A percentile compares a stretch with the other conserved stretches of the same genome.
Conservation (phyloP, 2,329 filamentous ascomycete genomes). For the Alternaria metachromatica region DNA sequence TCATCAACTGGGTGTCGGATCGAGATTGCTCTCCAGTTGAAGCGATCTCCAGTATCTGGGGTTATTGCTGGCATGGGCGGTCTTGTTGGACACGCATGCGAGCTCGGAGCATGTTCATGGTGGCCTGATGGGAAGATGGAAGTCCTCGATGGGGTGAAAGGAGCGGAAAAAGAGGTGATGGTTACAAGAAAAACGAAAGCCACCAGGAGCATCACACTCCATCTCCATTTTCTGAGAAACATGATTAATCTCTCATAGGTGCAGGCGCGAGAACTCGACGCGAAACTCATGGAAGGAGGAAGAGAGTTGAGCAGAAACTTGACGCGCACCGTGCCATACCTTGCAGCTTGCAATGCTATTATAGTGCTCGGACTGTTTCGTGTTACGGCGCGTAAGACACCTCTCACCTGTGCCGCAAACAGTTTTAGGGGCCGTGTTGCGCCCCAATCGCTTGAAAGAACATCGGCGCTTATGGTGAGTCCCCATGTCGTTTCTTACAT, state of each 20-base stretch:
- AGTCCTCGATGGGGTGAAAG: constrained; percentile 5
- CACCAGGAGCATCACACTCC: constrained; percentile 13
- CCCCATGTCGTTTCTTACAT: too few species aligned
- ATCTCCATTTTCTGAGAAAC: constrained; percentile 20
- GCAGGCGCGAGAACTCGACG: background rate
- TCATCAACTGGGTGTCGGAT: constrained; percentile 14
- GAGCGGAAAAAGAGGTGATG: constrained; percentile 14
- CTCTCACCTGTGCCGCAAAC: too few species aligned
- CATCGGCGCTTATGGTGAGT: too few species aligned
- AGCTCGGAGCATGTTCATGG: background rate
- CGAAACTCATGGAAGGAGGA: background rate
- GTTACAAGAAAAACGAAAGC: constrained; percentile 12
- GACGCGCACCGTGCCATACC: background rate
- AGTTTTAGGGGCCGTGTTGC: too few species aligned
- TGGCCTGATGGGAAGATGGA: constrained; percentile 5
- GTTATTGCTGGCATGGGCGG: constrained; percentile 14
- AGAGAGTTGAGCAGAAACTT: background rate
- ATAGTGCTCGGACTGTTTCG: too few species aligned
- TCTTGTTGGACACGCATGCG: constrained; percentile 17
- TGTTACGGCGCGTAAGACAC: too few species aligned
- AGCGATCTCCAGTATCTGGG: constrained; percentile 18
- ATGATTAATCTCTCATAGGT: constrained; percentile 9
- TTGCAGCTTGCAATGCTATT: too few species aligned
- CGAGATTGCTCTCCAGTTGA: constrained; percentile 22
- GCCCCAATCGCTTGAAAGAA: too few species aligned